Evolutionary conservation across 306 rosid species (phyloP), one percentile per base, ranked within the genome.

Genomic region (Amphicarpaea edgeworthii): DNA sequence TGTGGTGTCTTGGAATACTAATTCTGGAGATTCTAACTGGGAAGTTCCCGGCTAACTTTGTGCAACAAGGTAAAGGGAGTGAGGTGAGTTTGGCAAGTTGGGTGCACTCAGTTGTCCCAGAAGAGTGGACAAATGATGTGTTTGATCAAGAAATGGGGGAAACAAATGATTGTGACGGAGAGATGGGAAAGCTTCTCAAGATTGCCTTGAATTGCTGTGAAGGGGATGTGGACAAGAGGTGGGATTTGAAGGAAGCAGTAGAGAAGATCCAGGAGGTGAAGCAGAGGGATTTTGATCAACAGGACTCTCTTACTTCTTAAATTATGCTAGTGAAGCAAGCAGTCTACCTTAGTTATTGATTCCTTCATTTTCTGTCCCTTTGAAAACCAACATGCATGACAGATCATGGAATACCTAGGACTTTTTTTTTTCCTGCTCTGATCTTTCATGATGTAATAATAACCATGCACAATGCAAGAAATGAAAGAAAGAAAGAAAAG

Each of bases 1-100:
- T 93, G 10, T 96, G 99, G 99, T 68, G 93, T 41, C 87, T 96
- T 12, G 99, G 99, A 26, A 77, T 90, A 61, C 38, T 96, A 41
- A 87, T 92, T 49, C 21, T 92, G 9, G 98, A 96, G 84, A 90
- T 86, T 2, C 49, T 96, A 19, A 89, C 93, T 0, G 97, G 96
- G 14, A 88, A 87, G 72, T 80, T 83, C 62, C 86, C 90, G 0
- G 80, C 93, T 3, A 85, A 73, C 77, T 83, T 88, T 40, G 30
- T 88, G 65, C 96, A 86, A 37, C 86, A 85, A 3, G 85, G 87
- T 21, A 89, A 90, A 80, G 86, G 86, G 19, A 86, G 87, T 6
- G 86, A 85, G 73, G 85, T 87, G 84, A 91, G 90, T 66, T 65
- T 87, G 80, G 85, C 85, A 12, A 83, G 53, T 59, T 91, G 96